These are phyloP conservation scores for Pyrenochaeta sp. DNA, from an alignment of 2,329 filamentous ascomycete species.

Conservation along the genomic window DNA sequence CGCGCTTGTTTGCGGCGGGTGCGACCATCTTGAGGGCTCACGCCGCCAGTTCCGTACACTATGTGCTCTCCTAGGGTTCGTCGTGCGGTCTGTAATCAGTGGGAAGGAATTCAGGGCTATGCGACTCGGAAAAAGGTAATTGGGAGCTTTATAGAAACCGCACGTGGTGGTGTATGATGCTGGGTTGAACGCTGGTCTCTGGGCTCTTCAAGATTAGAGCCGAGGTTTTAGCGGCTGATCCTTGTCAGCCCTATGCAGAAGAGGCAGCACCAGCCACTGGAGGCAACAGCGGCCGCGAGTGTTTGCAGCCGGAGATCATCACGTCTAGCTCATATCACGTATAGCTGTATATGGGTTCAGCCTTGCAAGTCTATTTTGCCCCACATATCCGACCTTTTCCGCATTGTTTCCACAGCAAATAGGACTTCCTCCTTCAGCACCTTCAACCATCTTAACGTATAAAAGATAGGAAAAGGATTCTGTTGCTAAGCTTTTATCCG, in stretches of 20 bases:
- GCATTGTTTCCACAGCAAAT: no score
- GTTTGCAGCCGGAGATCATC: background rate
- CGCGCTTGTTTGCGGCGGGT: slow-evolving; percentile 63
- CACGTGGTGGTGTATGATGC: slow-evolving; percentile 1
- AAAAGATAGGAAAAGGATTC: no score
- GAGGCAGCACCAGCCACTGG: background rate
- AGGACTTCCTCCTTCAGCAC: no score
- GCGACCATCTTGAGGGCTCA: slow-evolving; percentile 57
- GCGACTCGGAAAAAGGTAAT: background rate
- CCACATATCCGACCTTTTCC: no score
- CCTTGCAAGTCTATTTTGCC: no score
- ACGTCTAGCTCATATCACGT: background rate
- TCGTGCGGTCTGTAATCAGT: background rate
- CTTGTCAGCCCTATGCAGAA: slow-evolving; percentile 17
- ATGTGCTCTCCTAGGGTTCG: background rate
- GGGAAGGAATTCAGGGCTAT: background rate
- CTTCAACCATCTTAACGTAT: no score
- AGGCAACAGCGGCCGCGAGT: background rate
- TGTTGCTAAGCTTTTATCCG: no score
- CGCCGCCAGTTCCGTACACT: slow-evolving; percentile 5
- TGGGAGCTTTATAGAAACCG: background rate
- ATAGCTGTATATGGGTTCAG: no score
- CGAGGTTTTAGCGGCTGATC: slow-evolving; percentile 14
- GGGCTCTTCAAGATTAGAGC: background rate
- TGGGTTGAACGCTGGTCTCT: background rate